Evolutionary conservation across 225 moss, liverwort and hornwort genomes (phyloP), one percentile per base, ranked within the genome.

Genomic region (Marchantia polymorpha): DNA sequence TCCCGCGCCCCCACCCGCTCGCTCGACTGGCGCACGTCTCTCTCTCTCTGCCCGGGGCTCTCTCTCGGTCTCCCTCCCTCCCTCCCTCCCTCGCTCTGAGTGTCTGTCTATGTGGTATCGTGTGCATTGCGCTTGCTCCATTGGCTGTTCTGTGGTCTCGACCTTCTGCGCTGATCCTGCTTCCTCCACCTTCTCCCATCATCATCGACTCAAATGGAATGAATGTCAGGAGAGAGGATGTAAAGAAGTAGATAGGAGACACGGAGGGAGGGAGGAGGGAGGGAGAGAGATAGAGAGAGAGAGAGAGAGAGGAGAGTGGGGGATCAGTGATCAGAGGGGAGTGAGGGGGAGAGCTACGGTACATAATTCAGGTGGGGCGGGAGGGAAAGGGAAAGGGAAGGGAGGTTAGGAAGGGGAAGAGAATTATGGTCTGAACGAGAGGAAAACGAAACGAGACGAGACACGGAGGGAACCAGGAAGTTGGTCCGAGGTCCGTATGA

Each of bases 211-310:
- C n/a, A 22, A 22, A 61, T 61, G n/a, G 61, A 23, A 23, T 22
- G 61, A 61, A 61, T 61, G 61, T 61, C 61, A 61, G 61, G 61
- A 61, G n/a, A n/a, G 61, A 61, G 61, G 61, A 61, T 61, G 61
- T 61, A 61, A 61, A 61, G 61, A 0, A 61, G n/a, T n/a, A n/a
- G n/a, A n/a, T n/a, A n/a, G n/a, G n/a, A n/a, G n/a, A n/a, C n/a
- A n/a, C n/a, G n/a, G 61, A 19, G 9, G 23, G n/a, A 17, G 39
- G 69, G 8, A 26, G 12, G 61, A 19, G 9, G 23, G n/a, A 17
- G 39, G 69, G 8, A 26, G 12, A 2, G 69, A 39, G 39, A 39
- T 2, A 23, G 2, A 22, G 23, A n/a, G n/a, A 17, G 39, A 20
- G 8, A n/a, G 69, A 39, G 39, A 39, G 39, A 23, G 2, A 22